These are phyloP conservation scores for Podaxis rugospora DNA, from an alignment of 768 basidiomycete species.

Conservation along the genomic window DNA sequence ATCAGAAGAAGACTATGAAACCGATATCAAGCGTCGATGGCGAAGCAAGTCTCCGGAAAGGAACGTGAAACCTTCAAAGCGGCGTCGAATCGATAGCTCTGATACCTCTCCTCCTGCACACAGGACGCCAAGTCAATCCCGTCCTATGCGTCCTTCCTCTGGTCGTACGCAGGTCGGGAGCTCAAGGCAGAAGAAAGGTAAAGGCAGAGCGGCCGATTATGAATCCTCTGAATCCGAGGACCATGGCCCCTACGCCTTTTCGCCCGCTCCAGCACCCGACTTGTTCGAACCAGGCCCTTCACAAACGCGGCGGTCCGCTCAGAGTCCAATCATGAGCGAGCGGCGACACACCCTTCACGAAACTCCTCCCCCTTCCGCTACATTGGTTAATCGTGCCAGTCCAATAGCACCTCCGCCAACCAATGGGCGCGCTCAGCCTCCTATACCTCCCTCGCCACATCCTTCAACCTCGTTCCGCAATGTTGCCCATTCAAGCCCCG, in stretches of 20 bases:
- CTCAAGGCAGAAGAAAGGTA: not conserved
- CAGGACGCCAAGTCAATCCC: not conserved
- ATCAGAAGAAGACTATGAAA: slow-evolving; percentile 2
- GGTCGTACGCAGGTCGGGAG: not conserved
- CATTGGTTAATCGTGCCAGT: not conserved
- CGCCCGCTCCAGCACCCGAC: not conserved
- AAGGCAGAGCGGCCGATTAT: not conserved
- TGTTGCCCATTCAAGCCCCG: slow-evolving; percentile 5
- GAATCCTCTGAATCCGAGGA: not conserved
- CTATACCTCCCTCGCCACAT: not conserved
- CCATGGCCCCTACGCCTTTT: not conserved
- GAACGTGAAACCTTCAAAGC: not conserved
- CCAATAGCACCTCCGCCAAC: not conserved
- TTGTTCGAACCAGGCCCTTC: not conserved
- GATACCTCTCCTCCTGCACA: not conserved
- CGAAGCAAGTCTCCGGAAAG: not conserved
- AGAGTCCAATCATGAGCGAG: not conserved
- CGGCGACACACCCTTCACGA: not conserved
- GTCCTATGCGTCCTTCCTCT: not conserved
- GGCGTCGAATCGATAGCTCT: not conserved
- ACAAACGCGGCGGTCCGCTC: not conserved
- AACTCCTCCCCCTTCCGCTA: slow-evolving; percentile 4
- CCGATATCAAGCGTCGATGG: not conserved
- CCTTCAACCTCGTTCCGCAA: slow-evolving; percentile 10
- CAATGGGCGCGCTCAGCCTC: not conserved